phyloP scores from a whole-genome alignment of 2,329 filamentous ascomycete genomes.

The Claviceps sp. region DNA sequence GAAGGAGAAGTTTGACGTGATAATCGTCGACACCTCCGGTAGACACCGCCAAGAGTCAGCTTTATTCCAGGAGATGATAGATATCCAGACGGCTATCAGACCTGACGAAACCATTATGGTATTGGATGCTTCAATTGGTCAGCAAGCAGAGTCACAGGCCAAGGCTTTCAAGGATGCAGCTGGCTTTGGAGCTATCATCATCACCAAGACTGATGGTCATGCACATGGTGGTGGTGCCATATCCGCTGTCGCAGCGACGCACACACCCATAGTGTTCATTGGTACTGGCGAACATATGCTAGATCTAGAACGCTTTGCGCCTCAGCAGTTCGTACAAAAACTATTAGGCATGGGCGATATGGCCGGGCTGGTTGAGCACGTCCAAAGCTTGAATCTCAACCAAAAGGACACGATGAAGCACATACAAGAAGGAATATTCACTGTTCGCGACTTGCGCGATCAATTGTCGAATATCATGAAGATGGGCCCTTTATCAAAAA shows the following conservation, averaged over 20 bases:
- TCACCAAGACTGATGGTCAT: conserved; percentile 96
- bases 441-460: conserved; percentile 83
- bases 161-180: conserved; percentile 95
- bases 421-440: conserved; percentile 93
- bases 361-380: conserved; percentile 86
- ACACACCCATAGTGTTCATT: conserved; percentile 94
- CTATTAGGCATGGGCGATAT: conserved; percentile 96
- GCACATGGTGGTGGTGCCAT: conserved; percentile 94
- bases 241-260: conserved; percentile 88
- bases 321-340: conserved; percentile 86
- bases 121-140: conserved; percentile 88
- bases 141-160: conserved; percentile 86
- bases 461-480: conserved; percentile 99
- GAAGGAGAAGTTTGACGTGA: conserved; percentile 95
- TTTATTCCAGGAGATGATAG: conserved; percentile 93
- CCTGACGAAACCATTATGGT: conserved; percentile 99
- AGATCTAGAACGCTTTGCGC: conserved; percentile 84
- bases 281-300: conserved; percentile 96
- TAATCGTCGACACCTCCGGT: conserved; percentile 95
- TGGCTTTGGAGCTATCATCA: conserved; percentile 96
- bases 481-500: conserved; percentile 94
- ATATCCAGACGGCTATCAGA: conserved; percentile 81
- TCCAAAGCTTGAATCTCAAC: conserved; percentile 87
- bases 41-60: conserved; percentile 90
- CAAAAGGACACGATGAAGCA: conserved; percentile 99